A percentile compares a stretch with the other conserved stretches of the same genome.
phyloP scores from a whole-genome alignment of 2,329 filamentous ascomycete genomes.

The Aspergillaceae sp. region DNA sequence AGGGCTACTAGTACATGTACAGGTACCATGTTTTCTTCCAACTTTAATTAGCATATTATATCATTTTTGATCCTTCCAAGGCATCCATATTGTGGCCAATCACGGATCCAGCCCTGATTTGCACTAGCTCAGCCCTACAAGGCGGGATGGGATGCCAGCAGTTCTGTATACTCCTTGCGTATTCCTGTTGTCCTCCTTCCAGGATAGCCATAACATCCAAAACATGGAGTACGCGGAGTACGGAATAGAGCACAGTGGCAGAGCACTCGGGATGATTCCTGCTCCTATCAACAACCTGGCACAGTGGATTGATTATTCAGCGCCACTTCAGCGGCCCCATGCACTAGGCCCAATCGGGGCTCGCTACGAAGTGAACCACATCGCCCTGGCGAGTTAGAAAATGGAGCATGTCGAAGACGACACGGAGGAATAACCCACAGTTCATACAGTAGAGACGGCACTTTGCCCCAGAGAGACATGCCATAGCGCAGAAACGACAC shows the following conservation, averaged over 20 bases:
- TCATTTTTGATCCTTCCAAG: not conserved
- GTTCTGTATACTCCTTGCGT: too few relatives aligned
- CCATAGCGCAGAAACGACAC: not conserved
- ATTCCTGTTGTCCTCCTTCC: too few relatives aligned
- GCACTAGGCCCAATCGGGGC: not conserved
- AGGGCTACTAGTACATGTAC: too few relatives aligned
- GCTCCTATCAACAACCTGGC: too few relatives aligned
- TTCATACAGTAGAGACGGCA: constrained; percentile 1
- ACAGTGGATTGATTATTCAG: not conserved
- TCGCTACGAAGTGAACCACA: constrained; percentile 2
- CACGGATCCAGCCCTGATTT: not conserved
- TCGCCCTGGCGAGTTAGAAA: not conserved
- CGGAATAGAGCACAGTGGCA: too few relatives aligned
- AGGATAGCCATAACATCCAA: too few relatives aligned
- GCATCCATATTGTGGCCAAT: not conserved
- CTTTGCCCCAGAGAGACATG: not conserved
- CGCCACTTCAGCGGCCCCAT: not conserved
- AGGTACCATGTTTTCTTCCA: too few relatives aligned
- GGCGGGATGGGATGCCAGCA: constrained; percentile 3
- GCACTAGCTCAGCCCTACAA: constrained; percentile 21
- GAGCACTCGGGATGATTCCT: too few relatives aligned
- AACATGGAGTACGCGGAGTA: too few relatives aligned
- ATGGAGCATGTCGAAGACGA: not conserved
- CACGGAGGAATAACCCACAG: not conserved
- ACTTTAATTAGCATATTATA: too few relatives aligned